Evolutionary conservation across 1,284 basidiomycete genomes (phyloP).

Genomic region (Ganoderma sinense): DNA sequence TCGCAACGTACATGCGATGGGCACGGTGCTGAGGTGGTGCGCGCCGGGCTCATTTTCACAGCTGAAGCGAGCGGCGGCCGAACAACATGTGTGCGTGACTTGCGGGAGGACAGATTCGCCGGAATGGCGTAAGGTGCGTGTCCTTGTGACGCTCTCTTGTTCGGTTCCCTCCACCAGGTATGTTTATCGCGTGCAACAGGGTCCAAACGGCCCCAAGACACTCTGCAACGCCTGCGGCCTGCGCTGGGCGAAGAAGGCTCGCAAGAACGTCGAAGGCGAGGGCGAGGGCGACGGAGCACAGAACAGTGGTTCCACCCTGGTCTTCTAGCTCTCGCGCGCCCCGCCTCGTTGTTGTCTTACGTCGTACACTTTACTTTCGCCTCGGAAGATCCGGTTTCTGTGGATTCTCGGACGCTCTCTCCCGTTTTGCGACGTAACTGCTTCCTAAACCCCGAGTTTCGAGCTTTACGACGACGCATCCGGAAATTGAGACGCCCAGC

Average conservation of each 20-base stretch:
- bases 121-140: constrained; percentile 81
- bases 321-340: constrained; percentile 16
- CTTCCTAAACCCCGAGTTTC: not conserved
- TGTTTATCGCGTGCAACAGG: constrained; percentile 49
- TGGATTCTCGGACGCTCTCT: not conserved
- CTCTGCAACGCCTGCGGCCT: constrained; percentile 89
- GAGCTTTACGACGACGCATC: not conserved
- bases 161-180: constrained; percentile 30
- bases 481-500: constrained; percentile 9
- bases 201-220: constrained; percentile 85
- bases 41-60: constrained; percentile 52
- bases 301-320: constrained; percentile 5
- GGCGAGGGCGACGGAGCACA: constrained; percentile 12
- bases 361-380: not conserved
- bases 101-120: constrained; percentile 85
- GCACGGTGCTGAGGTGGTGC: not conserved
- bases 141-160: constrained; percentile 15
- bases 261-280: constrained; percentile 41
- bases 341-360: not conserved
- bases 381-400: not conserved
- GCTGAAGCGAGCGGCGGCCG: constrained; percentile 47
- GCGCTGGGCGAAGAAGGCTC: constrained; percentile 80
- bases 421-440: not conserved
- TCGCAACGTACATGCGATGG: not conserved
- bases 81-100: constrained; percentile 79